Percentiles rank a stretch among this genome's conserved stretches.
Evolutionary conservation across 129 eudicot genomes (phyloP).

Genomic region (Calendula officinalis): DNA sequence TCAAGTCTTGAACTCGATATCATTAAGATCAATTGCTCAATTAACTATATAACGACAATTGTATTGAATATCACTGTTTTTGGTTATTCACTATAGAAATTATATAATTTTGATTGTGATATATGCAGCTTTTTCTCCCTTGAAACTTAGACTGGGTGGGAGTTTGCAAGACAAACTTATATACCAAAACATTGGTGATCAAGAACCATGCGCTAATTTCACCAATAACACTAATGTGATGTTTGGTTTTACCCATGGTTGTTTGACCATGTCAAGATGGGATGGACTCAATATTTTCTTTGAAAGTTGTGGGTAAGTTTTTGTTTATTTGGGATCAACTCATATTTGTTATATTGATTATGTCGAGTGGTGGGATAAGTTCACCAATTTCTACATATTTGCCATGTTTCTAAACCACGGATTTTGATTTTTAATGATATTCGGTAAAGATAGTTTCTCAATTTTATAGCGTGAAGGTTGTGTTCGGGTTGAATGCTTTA

Average conservation of each 20-base stretch:
- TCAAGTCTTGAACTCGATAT: neutral
- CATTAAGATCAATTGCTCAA: neutral
- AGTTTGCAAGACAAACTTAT: slow-evolving; percentile 60
- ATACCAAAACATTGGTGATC: slow-evolving; percentile 37
- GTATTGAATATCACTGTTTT: too few relatives aligned
- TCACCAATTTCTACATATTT: neutral
- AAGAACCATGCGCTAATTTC: slow-evolving; percentile 41
- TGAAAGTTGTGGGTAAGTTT: slow-evolving; percentile 50
- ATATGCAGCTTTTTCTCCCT: slow-evolving; percentile 49
- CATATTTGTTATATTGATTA: neutral
- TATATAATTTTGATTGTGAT: neutral
- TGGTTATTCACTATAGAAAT: neutral
- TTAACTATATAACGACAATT: too few relatives aligned
- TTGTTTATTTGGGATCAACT: neutral
- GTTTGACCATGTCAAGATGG: slow-evolving; percentile 72
- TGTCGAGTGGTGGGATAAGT: neutral
- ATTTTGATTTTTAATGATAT: neutral
- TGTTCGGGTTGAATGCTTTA: slow-evolving; percentile 67
- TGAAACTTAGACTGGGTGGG: slow-evolving; percentile 67
- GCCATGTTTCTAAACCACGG: neutral
- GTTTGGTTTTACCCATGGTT: slow-evolving; percentile 63
- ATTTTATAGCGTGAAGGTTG: slow-evolving; percentile 34
- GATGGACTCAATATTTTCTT: slow-evolving; percentile 52
- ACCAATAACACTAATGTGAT: slow-evolving; percentile 28
- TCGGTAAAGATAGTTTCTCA: neutral